Conservation (phyloP, 495 filamentous ascomycete species). For the Filosporella fistucella region DNA sequence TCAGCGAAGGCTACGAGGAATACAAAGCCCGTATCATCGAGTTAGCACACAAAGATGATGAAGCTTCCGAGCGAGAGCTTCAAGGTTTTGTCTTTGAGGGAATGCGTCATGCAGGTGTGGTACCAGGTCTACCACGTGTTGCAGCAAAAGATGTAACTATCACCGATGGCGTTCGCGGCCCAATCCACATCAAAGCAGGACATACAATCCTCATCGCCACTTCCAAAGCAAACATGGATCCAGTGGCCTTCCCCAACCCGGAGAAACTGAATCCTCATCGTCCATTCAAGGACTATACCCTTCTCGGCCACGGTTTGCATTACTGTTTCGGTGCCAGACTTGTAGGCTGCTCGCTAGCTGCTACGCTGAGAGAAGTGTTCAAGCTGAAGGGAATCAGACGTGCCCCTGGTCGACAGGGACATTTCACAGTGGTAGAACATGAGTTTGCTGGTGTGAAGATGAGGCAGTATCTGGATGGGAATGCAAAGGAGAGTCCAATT, state of each 20-base stretch:
- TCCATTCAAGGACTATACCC: slow-evolving; percentile 62
- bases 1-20: slow-evolving; percentile 46
- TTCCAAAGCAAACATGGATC: slow-evolving; percentile 58
- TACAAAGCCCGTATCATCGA: slow-evolving; percentile 58
- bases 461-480: slow-evolving; percentile 34
- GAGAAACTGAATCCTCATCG: slow-evolving; percentile 62
- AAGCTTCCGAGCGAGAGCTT: slow-evolving; percentile 43
- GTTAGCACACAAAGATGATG: slow-evolving; percentile 43
- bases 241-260: slow-evolving; percentile 62
- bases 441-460: slow-evolving; percentile 32
- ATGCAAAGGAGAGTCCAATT: slow-evolving; percentile 31
- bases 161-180: slow-evolving; percentile 45
- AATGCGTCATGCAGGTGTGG: slow-evolving; percentile 38
- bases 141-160: slow-evolving; percentile 41
- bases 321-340: slow-evolving; percentile 57
- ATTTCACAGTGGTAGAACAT: slow-evolving; percentile 28
- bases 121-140: slow-evolving; percentile 55
- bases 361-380: slow-evolving; percentile 48
- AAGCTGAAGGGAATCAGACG: slow-evolving; percentile 31
- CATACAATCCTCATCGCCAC: slow-evolving; percentile 48
- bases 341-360: slow-evolving; percentile 55
- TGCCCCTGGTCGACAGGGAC: slow-evolving; percentile 35
- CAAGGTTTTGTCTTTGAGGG: slow-evolving; percentile 39
- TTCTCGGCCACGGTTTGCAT: slow-evolving; percentile 59
- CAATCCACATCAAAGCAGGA: slow-evolving; percentile 35